Conservation (phyloP, 2,329 filamentous ascomycete species). For the Fonsecaea erecta region DNA sequence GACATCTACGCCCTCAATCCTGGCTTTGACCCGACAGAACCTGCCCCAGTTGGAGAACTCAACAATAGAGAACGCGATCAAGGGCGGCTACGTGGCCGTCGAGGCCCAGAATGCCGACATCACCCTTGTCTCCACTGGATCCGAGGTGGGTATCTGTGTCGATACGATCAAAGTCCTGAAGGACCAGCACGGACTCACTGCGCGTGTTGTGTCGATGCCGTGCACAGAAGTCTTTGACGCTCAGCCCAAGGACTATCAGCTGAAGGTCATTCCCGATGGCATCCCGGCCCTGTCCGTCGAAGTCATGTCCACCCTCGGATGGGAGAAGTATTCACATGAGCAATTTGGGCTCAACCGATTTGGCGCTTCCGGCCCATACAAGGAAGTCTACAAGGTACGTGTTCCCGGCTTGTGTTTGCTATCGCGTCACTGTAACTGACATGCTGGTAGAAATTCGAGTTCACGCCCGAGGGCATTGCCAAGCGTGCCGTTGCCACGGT, state of each 20-base stretch:
- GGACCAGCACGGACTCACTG: slow-evolving; percentile 83
- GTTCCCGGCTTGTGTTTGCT: slow-evolving; percentile 39
- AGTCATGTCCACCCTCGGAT: slow-evolving; percentile 95
- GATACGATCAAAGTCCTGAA: slow-evolving; percentile 90
- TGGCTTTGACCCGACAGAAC: slow-evolving; percentile 97
- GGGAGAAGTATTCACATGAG: slow-evolving; percentile 99
- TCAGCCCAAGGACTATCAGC: slow-evolving; percentile 92
- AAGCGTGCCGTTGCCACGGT: slow-evolving; percentile 92
- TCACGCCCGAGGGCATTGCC: slow-evolving; percentile 93
- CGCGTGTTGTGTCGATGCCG: slow-evolving; percentile 92
- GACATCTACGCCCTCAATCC: slow-evolving; percentile 86
- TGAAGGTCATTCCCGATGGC: slow-evolving; percentile 89
- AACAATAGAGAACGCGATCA: slow-evolving; percentile 83
- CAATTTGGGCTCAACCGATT: slow-evolving; percentile 99
- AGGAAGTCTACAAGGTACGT: slow-evolving; percentile 90
- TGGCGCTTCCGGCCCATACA: slow-evolving; percentile 95
- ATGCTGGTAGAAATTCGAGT: slow-evolving; percentile 85
- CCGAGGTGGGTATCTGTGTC: slow-evolving; percentile 90
- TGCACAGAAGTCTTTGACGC: slow-evolving; percentile 97
- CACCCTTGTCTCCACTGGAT: slow-evolving; percentile 92
- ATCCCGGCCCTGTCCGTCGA: slow-evolving; percentile 93
- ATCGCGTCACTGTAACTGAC: slow-evolving; percentile 43
- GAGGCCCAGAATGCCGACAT: slow-evolving; percentile 83
- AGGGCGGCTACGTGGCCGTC: slow-evolving; percentile 91
- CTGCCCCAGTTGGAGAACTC: slow-evolving; percentile 96